Evolutionary conservation across 73 alveolate species (phyloP).

Genomic region (Effrenium voratum): DNA sequence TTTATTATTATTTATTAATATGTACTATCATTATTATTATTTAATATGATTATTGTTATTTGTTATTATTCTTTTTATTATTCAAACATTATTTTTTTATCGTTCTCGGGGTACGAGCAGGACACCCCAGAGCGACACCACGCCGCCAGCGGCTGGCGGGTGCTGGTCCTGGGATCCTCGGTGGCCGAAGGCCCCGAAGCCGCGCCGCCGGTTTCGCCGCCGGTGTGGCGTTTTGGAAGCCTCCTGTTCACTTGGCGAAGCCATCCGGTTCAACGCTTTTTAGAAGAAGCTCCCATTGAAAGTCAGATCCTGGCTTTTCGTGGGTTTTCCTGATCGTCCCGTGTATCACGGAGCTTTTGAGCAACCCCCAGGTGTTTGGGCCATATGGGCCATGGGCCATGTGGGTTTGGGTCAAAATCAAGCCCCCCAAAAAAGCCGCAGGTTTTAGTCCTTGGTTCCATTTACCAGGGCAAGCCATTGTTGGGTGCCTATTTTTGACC

Average conservation of each 20-base stretch:
- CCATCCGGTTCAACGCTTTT: not conserved
- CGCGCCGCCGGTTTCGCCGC: too few species aligned
- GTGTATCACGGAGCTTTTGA: too few species aligned
- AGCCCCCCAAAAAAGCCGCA: not conserved
- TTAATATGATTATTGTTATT: not conserved
- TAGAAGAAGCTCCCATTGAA: not conserved
- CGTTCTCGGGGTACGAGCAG: not conserved
- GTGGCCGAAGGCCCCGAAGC: constrained; percentile 75
- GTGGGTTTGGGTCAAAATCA: not conserved
- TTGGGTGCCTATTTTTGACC: not conserved
- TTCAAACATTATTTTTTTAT: not conserved
- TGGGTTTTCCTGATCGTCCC: not conserved
- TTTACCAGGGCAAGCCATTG: not conserved
- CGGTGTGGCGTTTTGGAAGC: too few species aligned
- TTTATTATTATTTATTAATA: too few species aligned
- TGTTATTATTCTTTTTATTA: too few species aligned
- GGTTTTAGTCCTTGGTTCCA: not conserved
- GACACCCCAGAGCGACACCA: not conserved
- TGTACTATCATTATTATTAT: not conserved
- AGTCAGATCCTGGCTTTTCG: not conserved
- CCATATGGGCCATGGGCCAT: not conserved
- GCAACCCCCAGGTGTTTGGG: not conserved
- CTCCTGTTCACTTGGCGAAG: not conserved
- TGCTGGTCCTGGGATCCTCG: constrained; percentile 24
- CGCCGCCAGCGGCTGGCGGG: constrained; percentile 25